Evolutionary conservation across 2,329 filamentous ascomycete species (phyloP).

Genomic region (Emmonsiellopsis sp.): DNA sequence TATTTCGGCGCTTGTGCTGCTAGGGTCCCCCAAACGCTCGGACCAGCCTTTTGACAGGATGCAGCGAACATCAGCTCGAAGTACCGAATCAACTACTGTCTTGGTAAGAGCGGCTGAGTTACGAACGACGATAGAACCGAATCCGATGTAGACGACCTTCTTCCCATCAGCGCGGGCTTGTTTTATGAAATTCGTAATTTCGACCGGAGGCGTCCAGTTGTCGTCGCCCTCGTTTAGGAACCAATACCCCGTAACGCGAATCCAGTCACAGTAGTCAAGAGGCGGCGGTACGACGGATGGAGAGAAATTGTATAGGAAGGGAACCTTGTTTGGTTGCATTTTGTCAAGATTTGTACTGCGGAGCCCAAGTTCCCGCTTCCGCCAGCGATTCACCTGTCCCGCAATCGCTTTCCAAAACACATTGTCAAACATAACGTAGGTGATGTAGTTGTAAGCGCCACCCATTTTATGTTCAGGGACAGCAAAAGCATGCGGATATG

Average conservation of each 20-base stretch:
- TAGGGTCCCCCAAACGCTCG: conserved; percentile 59
- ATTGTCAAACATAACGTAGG: conserved; percentile 92
- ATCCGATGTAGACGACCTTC: conserved; percentile 93
- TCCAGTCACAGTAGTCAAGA: conserved; percentile 94
- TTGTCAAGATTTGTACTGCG: conserved; percentile 77
- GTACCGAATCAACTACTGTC: conserved; percentile 85
- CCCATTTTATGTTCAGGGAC: conserved; percentile 91
- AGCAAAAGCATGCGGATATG: conserved; percentile 93
- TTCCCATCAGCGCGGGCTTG: conserved; percentile 71
- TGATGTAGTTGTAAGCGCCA: conserved; percentile 88
- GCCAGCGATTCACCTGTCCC: conserved; percentile 86
- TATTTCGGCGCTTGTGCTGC: conserved; percentile 53
- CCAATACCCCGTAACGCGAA: conserved; percentile 95
- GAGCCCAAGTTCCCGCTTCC: conserved; percentile 67
- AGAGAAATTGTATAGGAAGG: conserved; percentile 96
- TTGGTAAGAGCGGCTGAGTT: conserved; percentile 81
- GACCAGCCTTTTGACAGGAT: conserved; percentile 97
- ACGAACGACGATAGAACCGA: conserved; percentile 89
- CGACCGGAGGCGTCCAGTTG: conserved; percentile 61
- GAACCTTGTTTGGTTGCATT: conserved; percentile 94
- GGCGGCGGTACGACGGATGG: conserved; percentile 89
- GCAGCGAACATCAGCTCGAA: conserved; percentile 85
- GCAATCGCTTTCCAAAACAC: conserved; percentile 94
- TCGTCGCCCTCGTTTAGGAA: conserved; percentile 70
- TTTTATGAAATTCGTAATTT: conserved; percentile 72